A percentile compares a stretch with the other conserved stretches of the same genome.
phyloP scores from a whole-genome alignment of 805 yeast genomes.

The Ogataea minuta region DNA sequence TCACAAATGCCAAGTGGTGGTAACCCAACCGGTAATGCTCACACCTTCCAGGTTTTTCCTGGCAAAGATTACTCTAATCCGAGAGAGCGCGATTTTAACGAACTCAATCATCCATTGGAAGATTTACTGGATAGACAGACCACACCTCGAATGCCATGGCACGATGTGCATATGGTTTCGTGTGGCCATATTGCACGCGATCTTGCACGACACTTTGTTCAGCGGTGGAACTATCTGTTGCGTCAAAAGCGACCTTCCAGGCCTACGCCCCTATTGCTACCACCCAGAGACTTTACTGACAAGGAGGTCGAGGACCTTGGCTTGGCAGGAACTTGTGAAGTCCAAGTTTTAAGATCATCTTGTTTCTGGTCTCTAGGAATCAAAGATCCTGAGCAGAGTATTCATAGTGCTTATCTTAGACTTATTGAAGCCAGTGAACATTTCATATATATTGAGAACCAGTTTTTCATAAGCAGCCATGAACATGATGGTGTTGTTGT shows the following conservation, averaged over 20 bases:
- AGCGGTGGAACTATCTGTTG: conserved; percentile 92
- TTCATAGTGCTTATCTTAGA: conserved; percentile 89
- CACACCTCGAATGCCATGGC: conserved; percentile 99
- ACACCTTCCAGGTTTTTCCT: conserved; percentile 69
- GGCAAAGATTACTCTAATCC: conserved; percentile 98
- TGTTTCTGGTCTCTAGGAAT: conserved; percentile 93
- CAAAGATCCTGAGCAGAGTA: conserved; percentile 79
- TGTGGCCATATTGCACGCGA: conserved; percentile 95
- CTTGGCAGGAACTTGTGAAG: conserved; percentile 83
- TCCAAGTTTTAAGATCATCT: conserved; percentile 85
- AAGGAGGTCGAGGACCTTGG: conserved; percentile 64
- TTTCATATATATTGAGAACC: conserved; percentile 92
- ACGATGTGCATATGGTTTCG: conserved; percentile 94
- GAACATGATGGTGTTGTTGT: conserved; percentile 79
- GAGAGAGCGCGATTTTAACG: conserved; percentile 81
- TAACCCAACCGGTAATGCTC: conserved; percentile 26
- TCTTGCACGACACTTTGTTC: conserved; percentile 89
- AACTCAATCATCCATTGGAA: conserved; percentile 80
- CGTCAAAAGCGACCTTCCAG: conserved; percentile 95
- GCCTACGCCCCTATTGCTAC: conserved; percentile 85
- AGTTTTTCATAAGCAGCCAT: conserved; percentile 90
- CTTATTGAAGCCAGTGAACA: conserved; percentile 90
- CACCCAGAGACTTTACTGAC: conserved; percentile 82
- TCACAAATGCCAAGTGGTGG: conserved; percentile 19
- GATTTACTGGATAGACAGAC: conserved; percentile 82